These are phyloP conservation scores for Coemansia sp. DNA, from an alignment of 192 early-diverging fungal species.

Conservation along the genomic window DNA sequence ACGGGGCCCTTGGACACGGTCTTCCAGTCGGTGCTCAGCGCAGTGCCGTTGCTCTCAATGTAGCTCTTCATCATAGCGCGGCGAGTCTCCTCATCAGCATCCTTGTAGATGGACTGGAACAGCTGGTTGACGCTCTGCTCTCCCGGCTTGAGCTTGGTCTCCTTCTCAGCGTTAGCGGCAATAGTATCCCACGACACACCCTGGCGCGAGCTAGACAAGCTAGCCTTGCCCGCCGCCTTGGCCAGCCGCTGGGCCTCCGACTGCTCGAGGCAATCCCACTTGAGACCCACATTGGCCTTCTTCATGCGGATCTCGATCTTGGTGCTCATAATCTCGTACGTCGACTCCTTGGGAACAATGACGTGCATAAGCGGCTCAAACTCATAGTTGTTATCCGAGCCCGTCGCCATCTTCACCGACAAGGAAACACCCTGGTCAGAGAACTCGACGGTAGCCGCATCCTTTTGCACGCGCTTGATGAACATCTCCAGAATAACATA, in stretches of 20 bases:
- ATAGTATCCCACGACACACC: conserved; percentile 86
- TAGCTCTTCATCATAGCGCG: conserved; percentile 99
- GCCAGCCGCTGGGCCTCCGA: conserved; percentile 47
- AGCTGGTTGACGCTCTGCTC: conserved; percentile 88
- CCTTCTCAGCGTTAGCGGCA: conserved; percentile 71
- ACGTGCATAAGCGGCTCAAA: conserved; percentile 84
- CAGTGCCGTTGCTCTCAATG: conserved; percentile 92
- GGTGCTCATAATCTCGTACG: conserved; percentile 82
- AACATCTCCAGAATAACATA: conserved; percentile 88
- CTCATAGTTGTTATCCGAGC: conserved; percentile 87
- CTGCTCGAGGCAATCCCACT: conserved; percentile 78
- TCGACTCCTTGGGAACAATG: conserved; percentile 71
- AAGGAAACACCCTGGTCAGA: conserved; percentile 68
- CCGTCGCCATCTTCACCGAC: conserved; percentile 78
- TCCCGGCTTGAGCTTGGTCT: conserved; percentile 81
- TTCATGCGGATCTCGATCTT: conserved; percentile 93
- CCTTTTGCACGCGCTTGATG: conserved; percentile 82
- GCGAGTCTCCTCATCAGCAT: conserved; percentile 83
- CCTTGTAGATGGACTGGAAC: conserved; percentile 92
- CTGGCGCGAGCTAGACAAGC: conserved; percentile 60
- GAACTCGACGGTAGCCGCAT: conserved; percentile 71
- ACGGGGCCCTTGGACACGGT: conserved; percentile 85
- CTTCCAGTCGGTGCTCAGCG: conserved; percentile 93
- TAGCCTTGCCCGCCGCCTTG: conserved; percentile 41
- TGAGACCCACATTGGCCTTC: conserved; percentile 73